phyloP scores from a whole-genome alignment of 2,329 filamentous ascomycete species.

The Colletotrichum plurivorum region DNA sequence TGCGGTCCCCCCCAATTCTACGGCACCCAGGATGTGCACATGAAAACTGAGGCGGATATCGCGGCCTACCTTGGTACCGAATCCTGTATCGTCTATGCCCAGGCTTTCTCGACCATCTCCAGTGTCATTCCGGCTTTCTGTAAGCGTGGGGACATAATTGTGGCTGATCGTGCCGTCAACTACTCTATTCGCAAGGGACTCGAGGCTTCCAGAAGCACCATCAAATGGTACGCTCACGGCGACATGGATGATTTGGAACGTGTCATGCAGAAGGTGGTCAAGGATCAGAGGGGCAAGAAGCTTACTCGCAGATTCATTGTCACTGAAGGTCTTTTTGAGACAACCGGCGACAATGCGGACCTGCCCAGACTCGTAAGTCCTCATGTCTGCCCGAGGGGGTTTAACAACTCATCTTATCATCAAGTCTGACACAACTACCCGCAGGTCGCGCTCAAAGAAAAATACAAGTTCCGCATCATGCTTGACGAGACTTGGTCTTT shows the following conservation, averaged over 20 bases:
- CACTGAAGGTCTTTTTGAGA: constrained; percentile 95
- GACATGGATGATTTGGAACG: constrained; percentile 94
- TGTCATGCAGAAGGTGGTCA: constrained; percentile 86
- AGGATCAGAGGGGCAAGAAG: constrained; percentile 90
- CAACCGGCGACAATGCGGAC: constrained; percentile 86
- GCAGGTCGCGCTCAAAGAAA: constrained; percentile 85
- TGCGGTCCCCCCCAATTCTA: constrained; percentile 99
- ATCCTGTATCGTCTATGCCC: constrained; percentile 94
- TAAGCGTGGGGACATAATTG: constrained; percentile 97
- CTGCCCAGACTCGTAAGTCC: constrained; percentile 83
- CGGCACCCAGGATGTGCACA: constrained; percentile 97
- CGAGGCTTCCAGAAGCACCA: constrained; percentile 90
- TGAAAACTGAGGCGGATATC: constrained; percentile 96
- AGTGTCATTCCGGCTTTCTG: constrained; percentile 97
- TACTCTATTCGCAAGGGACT: constrained; percentile 95
- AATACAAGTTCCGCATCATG: constrained; percentile 98
- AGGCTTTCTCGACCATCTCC: constrained; percentile 96
- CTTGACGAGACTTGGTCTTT: constrained; percentile 99
- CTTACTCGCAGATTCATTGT: constrained; percentile 95
- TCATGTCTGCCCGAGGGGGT: neutral
- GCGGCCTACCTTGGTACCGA: constrained; percentile 90
- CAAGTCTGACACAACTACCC: constrained; percentile 27
- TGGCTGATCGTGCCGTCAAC: constrained; percentile 93
- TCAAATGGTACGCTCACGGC: constrained; percentile 96
- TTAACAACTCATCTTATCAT: neutral